Evolutionary conservation across 2,329 filamentous ascomycete species (phyloP).

Genomic region (Fusarium camptoceras): DNA sequence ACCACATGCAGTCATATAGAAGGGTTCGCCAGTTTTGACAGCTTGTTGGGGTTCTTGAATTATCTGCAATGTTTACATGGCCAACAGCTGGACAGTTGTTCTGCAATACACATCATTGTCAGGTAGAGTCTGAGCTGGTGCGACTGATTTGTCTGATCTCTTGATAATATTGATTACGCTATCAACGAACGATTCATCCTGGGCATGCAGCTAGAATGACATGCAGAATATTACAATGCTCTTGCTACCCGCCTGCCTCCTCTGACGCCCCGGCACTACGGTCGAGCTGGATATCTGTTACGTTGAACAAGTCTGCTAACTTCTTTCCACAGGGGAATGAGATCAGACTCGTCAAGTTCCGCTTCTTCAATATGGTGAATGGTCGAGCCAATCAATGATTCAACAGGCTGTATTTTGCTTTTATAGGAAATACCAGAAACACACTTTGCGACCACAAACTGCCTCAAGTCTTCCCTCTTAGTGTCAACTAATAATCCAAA

Average conservation of each 20-base stretch:
- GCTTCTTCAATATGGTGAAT: background rate
- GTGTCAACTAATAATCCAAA: background rate
- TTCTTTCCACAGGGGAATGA: background rate
- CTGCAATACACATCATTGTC: too few species aligned
- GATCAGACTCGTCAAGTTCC: background rate
- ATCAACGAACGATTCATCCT: too few species aligned
- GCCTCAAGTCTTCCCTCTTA: background rate
- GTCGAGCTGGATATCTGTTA: background rate
- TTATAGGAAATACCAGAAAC: accelerated
- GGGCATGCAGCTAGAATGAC: background rate
- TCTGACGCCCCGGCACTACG: background rate
- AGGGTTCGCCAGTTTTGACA: background rate
- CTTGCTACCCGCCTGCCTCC: background rate
- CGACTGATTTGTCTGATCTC: too few species aligned
- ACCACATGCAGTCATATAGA: background rate
- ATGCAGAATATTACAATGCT: background rate
- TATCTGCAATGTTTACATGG: too few species aligned
- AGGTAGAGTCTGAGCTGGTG: too few species aligned
- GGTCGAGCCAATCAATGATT: background rate
- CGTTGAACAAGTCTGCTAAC: background rate
- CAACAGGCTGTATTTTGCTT: background rate
- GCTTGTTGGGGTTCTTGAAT: background rate
- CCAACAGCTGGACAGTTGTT: too few species aligned
- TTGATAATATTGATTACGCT: too few species aligned
- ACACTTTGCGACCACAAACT: background rate